Evolutionary conservation across 179 eudicot genomes (phyloP).

Genomic region (Actinidia arguta): DNA sequence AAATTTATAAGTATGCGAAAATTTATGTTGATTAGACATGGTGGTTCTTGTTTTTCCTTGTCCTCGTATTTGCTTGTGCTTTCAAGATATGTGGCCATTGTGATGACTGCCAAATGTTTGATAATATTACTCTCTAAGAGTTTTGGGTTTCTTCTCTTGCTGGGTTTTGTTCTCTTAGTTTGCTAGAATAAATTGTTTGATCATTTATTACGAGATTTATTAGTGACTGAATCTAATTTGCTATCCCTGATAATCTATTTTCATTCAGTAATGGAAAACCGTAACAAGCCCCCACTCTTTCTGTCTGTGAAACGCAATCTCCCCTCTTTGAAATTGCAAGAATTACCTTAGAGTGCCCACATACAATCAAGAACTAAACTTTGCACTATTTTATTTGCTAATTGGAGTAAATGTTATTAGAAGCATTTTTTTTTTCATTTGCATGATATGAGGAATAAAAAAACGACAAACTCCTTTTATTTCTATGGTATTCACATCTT

Average conservation of each 20-base stretch:
- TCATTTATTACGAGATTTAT: not conserved
- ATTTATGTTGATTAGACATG: not conserved
- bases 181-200: not conserved
- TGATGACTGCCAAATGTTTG: constrained; percentile 36
- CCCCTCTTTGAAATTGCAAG: not conserved
- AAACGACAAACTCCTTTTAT: too few relatives aligned
- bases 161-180: constrained; percentile 5
- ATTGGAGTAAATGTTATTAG: too few relatives aligned
- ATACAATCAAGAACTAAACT: not conserved
- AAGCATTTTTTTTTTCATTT: too few relatives aligned
- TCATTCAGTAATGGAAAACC: not conserved
- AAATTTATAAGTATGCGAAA: too few relatives aligned
- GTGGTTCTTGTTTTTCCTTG: not conserved
- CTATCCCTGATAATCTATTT: not conserved
- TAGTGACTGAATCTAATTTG: not conserved
- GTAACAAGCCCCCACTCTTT: not conserved
- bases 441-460: too few relatives aligned
- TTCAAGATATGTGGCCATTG: not conserved
- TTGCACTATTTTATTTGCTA: not conserved
- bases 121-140: constrained; percentile 23
- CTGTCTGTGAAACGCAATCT: not conserved
- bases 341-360: not conserved
- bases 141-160: not conserved
- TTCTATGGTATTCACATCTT: too few relatives aligned
- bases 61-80: not conserved